Conservation (phyloP, 768 basidiomycete species). For the Floccularia luteovirens region DNA sequence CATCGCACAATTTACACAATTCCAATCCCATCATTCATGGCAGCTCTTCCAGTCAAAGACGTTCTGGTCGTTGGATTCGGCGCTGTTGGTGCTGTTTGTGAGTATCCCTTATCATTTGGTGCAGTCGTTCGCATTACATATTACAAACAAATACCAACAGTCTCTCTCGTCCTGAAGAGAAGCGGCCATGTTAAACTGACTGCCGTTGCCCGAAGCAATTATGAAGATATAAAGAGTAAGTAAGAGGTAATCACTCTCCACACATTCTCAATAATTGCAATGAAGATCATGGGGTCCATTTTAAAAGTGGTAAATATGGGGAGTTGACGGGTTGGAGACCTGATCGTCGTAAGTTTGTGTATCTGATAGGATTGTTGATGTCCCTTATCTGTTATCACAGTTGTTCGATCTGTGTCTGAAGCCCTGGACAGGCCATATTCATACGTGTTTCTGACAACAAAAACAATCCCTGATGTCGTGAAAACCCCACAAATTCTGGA, state of each 20-base stretch:
- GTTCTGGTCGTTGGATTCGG: conserved; percentile 59
- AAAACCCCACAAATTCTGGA: conserved; percentile 49
- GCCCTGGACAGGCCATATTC: conserved; percentile 56
- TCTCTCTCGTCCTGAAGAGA: conserved; percentile 47
- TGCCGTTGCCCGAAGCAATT: conserved; percentile 67
- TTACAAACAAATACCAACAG: conserved; percentile 20
- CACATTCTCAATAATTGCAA: background rate
- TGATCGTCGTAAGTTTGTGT: conserved; percentile 41
- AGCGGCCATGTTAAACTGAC: conserved; percentile 60
- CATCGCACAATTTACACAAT: too few relatives aligned
- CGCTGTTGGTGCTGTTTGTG: conserved; percentile 60
- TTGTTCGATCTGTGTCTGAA: conserved; percentile 48
- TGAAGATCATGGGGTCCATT: conserved; percentile 43
- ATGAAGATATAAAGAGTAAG: conserved; percentile 43
- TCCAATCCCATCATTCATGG: too few relatives aligned
- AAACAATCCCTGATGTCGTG: conserved; percentile 60
- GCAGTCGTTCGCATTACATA: background rate
- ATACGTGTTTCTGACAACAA: conserved; percentile 63
- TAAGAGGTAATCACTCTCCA: background rate
- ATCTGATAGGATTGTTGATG: background rate
- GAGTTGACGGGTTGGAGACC: conserved; percentile 52
- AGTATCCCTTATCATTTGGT: conserved; percentile 10
- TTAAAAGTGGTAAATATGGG: conserved; percentile 56
- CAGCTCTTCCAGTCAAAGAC: conserved; percentile 25
- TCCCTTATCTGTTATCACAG: conserved; percentile 20